Percentiles rank a stretch among this genome's conserved stretches.
These are phyloP conservation scores for Carex cristatella DNA, from an alignment of 176 grass and related monocot genomes.

Conservation along the genomic window DNA sequence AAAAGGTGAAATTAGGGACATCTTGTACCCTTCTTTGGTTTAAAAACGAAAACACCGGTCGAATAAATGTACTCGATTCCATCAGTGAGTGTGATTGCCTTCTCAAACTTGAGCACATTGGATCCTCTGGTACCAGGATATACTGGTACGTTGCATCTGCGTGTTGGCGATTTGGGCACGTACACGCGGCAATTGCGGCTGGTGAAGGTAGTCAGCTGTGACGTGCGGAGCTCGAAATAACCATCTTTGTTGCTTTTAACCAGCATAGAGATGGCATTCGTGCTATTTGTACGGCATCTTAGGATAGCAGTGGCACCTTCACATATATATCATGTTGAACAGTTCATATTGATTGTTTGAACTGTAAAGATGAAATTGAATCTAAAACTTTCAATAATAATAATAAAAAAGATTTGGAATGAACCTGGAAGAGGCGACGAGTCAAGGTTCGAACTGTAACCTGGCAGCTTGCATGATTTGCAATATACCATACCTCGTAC, in stretches of 20 bases:
- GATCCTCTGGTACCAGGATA: slow-evolving; percentile 19
- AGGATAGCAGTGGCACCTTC: slow-evolving; percentile 45
- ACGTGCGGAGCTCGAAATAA: slow-evolving; percentile 57
- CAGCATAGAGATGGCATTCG: slow-evolving; percentile 20
- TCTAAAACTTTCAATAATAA: not conserved
- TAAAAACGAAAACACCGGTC: slow-evolving; percentile 41
- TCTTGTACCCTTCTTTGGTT: slow-evolving; percentile 8
- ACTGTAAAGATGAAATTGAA: not conserved
- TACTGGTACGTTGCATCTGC: slow-evolving; percentile 20
- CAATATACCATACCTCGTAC: slow-evolving; percentile 58
- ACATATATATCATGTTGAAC: no score
- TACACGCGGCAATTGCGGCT: slow-evolving; percentile 45
- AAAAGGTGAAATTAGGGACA: slow-evolving; percentile 22
- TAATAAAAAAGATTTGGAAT: not conserved
- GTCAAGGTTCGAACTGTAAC: slow-evolving; percentile 31
- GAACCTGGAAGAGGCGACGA: slow-evolving; percentile 47
- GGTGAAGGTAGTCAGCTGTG: slow-evolving; percentile 40
- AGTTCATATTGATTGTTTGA: no score
- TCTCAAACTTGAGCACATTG: slow-evolving; percentile 36
- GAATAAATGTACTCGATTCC: slow-evolving; percentile 37
- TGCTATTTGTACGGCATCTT: slow-evolving; percentile 31
- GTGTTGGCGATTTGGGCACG: slow-evolving; percentile 28
- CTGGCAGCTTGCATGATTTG: slow-evolving; percentile 39
- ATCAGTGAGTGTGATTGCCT: slow-evolving; percentile 25
- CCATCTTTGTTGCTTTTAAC: slow-evolving; percentile 32